Percentiles rank a stretch among this genome's conserved stretches.
Conservation (phyloP, 1,139 yeast species). For the Blastobotrys niveus region DNA sequence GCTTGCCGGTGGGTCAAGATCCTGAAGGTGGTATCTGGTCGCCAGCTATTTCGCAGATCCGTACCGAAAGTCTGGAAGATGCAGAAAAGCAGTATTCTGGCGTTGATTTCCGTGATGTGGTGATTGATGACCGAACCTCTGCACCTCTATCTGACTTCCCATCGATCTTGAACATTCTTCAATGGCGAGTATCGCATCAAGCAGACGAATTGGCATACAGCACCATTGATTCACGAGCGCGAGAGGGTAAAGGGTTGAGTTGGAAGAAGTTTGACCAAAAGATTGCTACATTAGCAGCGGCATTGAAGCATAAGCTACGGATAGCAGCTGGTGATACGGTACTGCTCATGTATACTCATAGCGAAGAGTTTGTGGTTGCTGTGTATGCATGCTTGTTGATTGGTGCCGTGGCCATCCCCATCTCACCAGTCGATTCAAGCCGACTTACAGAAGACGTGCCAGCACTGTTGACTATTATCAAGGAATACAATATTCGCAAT, state of each 20-base stretch:
- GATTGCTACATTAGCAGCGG: slow-evolving; percentile 64
- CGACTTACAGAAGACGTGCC: slow-evolving; percentile 71
- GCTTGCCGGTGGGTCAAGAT: slow-evolving; percentile 75
- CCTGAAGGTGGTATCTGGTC: slow-evolving; percentile 83
- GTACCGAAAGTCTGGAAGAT: slow-evolving; percentile 47
- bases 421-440: slow-evolving; percentile 66
- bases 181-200: slow-evolving; percentile 68
- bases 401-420: slow-evolving; percentile 76
- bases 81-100: slow-evolving; percentile 64
- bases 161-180: slow-evolving; percentile 66
- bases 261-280: slow-evolving; percentile 83
- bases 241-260: slow-evolving; percentile 53
- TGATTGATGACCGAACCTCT: slow-evolving; percentile 72
- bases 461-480: slow-evolving; percentile 58
- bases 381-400: slow-evolving; percentile 79
- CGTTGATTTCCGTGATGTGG: slow-evolving; percentile 68
- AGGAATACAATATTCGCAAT: slow-evolving; percentile 65
- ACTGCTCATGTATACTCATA: slow-evolving; percentile 75
- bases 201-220: slow-evolving; percentile 81
- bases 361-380: slow-evolving; percentile 82
- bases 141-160: slow-evolving; percentile 68
- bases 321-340: slow-evolving; percentile 66
- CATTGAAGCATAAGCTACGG: slow-evolving; percentile 45
- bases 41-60: slow-evolving; percentile 53
- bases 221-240: slow-evolving; percentile 43